Evolutionary conservation across 768 basidiomycete species (phyloP).

Genomic region (Phlegmacium glaucopus): DNA sequence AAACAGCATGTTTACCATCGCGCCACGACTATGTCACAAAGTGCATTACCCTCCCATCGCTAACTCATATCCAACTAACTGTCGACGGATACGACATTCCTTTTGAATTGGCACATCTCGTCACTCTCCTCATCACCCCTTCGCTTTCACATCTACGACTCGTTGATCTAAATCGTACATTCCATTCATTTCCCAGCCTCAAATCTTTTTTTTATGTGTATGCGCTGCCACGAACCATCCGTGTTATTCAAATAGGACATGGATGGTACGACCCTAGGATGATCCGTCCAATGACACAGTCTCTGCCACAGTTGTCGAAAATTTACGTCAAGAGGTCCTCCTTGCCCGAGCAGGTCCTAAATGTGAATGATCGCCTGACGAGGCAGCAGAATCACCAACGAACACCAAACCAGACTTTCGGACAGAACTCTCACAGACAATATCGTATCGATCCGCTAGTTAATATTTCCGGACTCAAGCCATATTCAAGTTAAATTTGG

Average conservation of each 20-base stretch:
- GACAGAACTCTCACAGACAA: conserved; percentile 9
- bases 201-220: conserved; percentile 45
- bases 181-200: conserved; percentile 40
- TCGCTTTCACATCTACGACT: conserved; percentile 45
- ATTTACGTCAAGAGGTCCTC: conserved; percentile 31
- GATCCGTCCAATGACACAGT: conserved; percentile 31
- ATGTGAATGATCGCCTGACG: conserved; percentile 15
- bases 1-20: conserved; percentile 19
- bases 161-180: conserved; percentile 37
- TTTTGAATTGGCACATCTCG: conserved; percentile 51
- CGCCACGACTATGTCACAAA: conserved; percentile 25
- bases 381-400: neutral
- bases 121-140: conserved; percentile 48
- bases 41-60: conserved; percentile 39
- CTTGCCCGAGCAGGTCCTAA: conserved; percentile 30
- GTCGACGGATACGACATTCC: conserved; percentile 58
- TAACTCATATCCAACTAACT: conserved; percentile 45
- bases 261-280: conserved; percentile 46
- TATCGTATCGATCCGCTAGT: conserved; percentile 10
- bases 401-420: neutral
- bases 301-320: conserved; percentile 30
- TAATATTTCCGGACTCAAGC: conserved; percentile 7
- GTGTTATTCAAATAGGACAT: conserved; percentile 36
- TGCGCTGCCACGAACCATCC: conserved; percentile 35
- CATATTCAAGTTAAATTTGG: neutral